Conservation (phyloP, 768 basidiomycete species). For the Boletus insuetus region DNA sequence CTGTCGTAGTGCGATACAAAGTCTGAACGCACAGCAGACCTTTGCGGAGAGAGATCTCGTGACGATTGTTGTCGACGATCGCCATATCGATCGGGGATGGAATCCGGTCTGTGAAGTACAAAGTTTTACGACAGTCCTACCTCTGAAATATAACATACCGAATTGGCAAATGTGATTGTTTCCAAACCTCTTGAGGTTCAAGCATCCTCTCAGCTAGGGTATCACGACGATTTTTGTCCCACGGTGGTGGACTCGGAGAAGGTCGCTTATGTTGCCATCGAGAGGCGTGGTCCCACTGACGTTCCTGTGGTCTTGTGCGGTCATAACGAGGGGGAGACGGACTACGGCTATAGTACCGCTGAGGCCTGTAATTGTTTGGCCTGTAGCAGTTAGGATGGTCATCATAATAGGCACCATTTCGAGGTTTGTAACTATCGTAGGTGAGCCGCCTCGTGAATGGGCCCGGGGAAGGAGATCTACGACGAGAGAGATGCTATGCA, state of each 20-base stretch:
- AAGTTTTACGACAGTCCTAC: conserved; percentile 20
- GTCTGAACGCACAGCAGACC: conserved; percentile 32
- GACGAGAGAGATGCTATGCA: conserved; percentile 32
- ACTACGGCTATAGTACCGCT: conserved; percentile 40
- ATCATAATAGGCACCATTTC: conserved; percentile 38
- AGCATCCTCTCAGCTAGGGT: conserved; percentile 54
- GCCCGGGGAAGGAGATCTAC: conserved; percentile 50
- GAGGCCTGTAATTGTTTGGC: conserved; percentile 37
- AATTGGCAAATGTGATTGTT: conserved; percentile 45
- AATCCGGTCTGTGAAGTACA: conserved; percentile 23
- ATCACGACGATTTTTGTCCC: conserved; percentile 36
- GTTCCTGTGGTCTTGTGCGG: conserved; percentile 39
- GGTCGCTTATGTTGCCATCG: conserved; percentile 46
- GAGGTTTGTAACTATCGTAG: conserved; percentile 53
- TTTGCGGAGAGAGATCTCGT: conserved; percentile 38
- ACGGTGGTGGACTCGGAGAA: conserved; percentile 33
- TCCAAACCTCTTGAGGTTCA: conserved; percentile 74
- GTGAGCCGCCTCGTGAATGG: conserved; percentile 41
- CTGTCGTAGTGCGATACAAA: conserved; percentile 41
- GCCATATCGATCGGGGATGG: conserved; percentile 33
- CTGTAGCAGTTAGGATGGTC: conserved; percentile 43
- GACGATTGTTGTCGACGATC: conserved; percentile 35
- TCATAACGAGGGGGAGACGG: conserved; percentile 55
- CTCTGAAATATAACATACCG: conserved; percentile 32
- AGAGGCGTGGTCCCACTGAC: conserved; percentile 46